Percentiles rank a stretch among this genome's conserved stretches.
phyloP scores from a whole-genome alignment of 1,139 yeast genomes.

The Suhomyces choctaworum region DNA sequence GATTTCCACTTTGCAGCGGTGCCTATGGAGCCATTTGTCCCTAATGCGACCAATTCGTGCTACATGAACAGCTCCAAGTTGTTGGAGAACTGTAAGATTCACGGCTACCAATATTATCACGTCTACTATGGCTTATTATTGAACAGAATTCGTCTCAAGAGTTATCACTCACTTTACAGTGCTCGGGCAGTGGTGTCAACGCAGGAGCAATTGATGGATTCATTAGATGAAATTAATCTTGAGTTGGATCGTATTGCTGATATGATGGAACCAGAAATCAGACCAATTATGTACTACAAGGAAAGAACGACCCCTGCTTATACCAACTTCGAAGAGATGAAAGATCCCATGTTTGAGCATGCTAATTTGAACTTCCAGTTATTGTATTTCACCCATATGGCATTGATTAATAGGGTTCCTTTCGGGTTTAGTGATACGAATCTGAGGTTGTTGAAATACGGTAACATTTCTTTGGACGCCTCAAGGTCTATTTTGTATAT shows the following conservation, averaged over 20 bases:
- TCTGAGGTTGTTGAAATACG: constrained; percentile 10
- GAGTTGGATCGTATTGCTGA: constrained; percentile 19
- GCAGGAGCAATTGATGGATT: constrained; percentile 9
- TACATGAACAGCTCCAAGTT: constrained; percentile 5
- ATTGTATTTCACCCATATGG: constrained; percentile 14
- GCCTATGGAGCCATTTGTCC: constrained; percentile 11
- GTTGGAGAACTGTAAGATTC: constrained; percentile 5
- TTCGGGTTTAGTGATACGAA: constrained; percentile 8
- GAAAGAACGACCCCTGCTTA: not conserved
- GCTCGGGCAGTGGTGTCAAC: constrained; percentile 13
- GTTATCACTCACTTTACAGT: constrained; percentile 21
- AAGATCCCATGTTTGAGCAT: constrained; percentile 6
- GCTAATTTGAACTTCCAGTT: constrained; percentile 12
- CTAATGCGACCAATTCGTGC: not conserved
- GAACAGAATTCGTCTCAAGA: constrained; percentile 22
- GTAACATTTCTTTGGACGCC: constrained; percentile 14
- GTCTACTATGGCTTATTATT: constrained; percentile 19
- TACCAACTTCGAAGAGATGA: constrained; percentile 1
- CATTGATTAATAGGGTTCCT: constrained; percentile 17
- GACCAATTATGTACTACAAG: constrained; percentile 17
- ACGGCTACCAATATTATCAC: constrained; percentile 17
- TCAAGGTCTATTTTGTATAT: constrained; percentile 14
- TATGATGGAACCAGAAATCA: constrained; percentile 21
- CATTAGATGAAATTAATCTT: constrained; percentile 16
- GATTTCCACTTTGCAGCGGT: constrained; percentile 13